phyloP scores from a whole-genome alignment of 352 stramenopile species.

The Halophytophthora polymorphica region DNA sequence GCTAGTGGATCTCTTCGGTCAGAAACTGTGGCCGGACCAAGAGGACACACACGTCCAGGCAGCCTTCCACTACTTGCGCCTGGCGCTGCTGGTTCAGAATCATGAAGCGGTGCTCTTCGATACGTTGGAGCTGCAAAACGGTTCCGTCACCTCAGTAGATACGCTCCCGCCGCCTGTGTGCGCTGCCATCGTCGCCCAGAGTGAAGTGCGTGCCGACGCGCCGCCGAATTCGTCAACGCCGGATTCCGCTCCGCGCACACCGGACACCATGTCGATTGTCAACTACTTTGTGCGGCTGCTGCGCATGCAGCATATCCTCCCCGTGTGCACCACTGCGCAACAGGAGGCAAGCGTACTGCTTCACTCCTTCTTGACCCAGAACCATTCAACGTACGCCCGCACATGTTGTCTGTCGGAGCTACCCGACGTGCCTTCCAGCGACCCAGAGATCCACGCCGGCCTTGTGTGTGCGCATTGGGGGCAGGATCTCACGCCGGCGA shows the following conservation, averaged over 20 bases:
- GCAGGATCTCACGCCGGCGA: constrained; percentile 48
- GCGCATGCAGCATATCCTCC: constrained; percentile 44
- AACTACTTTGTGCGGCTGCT: constrained; percentile 65
- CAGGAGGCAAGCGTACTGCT: constrained; percentile 37
- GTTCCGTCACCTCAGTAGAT: constrained; percentile 33
- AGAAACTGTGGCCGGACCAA: constrained; percentile 33
- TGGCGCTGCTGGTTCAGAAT: constrained; percentile 39
- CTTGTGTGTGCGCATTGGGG: constrained; percentile 60
- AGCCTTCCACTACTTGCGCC: constrained; percentile 66
- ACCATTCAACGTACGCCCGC: constrained; percentile 58
- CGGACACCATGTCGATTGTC: constrained; percentile 25
- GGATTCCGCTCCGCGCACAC: constrained; percentile 4
- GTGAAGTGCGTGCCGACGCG: constrained; percentile 6
- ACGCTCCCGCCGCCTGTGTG: constrained; percentile 46
- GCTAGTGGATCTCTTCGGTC: constrained; percentile 58
- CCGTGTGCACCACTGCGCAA: constrained; percentile 21
- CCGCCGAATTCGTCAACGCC: constrained; percentile 1
- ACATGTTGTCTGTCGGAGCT: constrained; percentile 48
- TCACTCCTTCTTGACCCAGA: constrained; percentile 55
- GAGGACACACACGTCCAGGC: constrained; percentile 63
- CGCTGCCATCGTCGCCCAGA: constrained; percentile 27
- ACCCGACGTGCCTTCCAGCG: constrained; percentile 32
- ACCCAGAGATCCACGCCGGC: constrained; percentile 61
- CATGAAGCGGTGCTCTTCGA: constrained; percentile 55
- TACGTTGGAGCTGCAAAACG: constrained; percentile 56